Conservation (phyloP, 176 grass and related monocot genomes). For the Paspalum vaginatum region DNA sequence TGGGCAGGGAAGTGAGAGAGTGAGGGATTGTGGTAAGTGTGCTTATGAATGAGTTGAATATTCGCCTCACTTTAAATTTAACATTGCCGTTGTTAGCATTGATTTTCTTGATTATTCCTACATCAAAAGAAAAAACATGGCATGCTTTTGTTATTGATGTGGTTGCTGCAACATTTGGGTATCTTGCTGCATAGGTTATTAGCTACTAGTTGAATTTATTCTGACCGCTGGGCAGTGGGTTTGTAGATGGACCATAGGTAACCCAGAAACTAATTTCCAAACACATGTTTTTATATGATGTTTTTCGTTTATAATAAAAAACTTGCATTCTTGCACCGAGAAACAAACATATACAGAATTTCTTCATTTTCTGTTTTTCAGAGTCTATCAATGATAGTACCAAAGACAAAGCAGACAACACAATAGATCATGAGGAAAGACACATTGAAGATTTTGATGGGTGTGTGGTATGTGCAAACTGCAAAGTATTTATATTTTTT, state of each 20-base stretch:
- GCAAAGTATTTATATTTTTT: conserved; percentile 18
- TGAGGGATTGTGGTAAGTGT: not conserved
- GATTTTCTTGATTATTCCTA: conserved; percentile 16
- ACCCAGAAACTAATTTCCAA: conserved; percentile 15
- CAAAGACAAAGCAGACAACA: conserved; percentile 23
- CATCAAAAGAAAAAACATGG: not conserved
- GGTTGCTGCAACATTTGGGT: not conserved
- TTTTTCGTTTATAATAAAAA: conserved; percentile 17
- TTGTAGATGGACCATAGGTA: conserved; percentile 4
- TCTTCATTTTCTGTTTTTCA: conserved; percentile 38
- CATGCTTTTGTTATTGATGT: not conserved
- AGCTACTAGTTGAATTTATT: conserved; percentile 14
- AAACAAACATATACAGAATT: conserved; percentile 6
- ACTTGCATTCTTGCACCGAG: conserved; percentile 14
- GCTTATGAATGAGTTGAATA: conserved; percentile 22
- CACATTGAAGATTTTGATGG: conserved; percentile 78
- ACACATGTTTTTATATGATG: not conserved
- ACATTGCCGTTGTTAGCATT: not conserved
- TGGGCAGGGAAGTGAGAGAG: conserved; percentile 1
- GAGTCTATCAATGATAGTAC: conserved; percentile 32
- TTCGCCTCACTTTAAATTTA: conserved; percentile 20
- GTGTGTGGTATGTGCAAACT: conserved; percentile 65
- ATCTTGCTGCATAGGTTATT: conserved; percentile 14
- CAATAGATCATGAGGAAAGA: conserved; percentile 40
- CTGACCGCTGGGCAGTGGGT: not conserved